Evolutionary conservation across 1,284 basidiomycete genomes (phyloP).

Genomic region (Cryptococcus floricola): DNA sequence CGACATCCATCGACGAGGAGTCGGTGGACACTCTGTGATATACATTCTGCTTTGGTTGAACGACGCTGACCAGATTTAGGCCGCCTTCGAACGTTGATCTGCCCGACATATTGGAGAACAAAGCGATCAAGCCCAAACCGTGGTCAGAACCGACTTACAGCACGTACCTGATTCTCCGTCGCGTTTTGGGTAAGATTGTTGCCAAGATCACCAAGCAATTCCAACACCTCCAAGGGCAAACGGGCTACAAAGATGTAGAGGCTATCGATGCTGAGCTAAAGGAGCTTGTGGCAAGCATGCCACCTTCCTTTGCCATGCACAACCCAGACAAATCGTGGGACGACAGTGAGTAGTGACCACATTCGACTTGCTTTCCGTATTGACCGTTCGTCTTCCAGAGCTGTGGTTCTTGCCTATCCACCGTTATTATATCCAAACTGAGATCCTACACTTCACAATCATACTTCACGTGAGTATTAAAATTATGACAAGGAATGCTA

Average conservation of each 20-base stretch:
- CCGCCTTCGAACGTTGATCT: constrained; percentile 75
- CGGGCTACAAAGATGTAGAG: constrained; percentile 77
- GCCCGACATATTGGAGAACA: constrained; percentile 49
- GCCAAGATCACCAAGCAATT: constrained; percentile 86
- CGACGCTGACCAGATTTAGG: constrained; percentile 3
- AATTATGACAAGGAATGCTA: not conserved
- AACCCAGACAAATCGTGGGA: constrained; percentile 35
- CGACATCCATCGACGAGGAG: constrained; percentile 56
- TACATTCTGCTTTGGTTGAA: not conserved
- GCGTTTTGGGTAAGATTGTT: constrained; percentile 78
- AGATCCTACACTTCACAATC: constrained; percentile 44
- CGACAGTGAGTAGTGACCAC: constrained; percentile 22
- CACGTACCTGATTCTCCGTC: constrained; percentile 81
- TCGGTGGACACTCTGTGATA: constrained; percentile 51
- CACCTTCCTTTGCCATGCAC: constrained; percentile 52
- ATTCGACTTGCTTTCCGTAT: not conserved
- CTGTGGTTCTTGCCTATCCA: constrained; percentile 41
- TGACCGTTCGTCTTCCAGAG: constrained; percentile 12
- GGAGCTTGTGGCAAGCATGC: constrained; percentile 68
- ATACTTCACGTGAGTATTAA: constrained; percentile 39
- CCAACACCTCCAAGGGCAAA: constrained; percentile 71
- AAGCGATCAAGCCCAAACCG: constrained; percentile 39
- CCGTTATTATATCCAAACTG: constrained; percentile 46
- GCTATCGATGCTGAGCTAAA: constrained; percentile 77
- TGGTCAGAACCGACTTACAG: constrained; percentile 64